These are phyloP conservation scores for Globisporangium parvum DNA, from an alignment of 352 stramenopile genomes.

Conservation along the genomic window DNA sequence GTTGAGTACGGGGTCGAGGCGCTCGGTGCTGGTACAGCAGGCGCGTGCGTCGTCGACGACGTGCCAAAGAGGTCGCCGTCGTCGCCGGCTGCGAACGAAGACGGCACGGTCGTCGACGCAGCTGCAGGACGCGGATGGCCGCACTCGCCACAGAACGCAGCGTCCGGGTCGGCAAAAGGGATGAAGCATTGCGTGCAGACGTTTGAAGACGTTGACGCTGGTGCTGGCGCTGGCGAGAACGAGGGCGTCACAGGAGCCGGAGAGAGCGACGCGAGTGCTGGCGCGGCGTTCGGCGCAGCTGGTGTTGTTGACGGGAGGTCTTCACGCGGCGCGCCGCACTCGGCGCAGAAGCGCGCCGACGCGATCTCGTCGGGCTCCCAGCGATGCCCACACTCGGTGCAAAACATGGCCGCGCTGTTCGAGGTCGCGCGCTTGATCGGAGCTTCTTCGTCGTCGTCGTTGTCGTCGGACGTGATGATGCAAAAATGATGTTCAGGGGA, in stretches of 20 bases:
- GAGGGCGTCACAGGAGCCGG: slow-evolving; percentile 14
- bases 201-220: not conserved
- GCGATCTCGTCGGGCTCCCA: slow-evolving; percentile 80
- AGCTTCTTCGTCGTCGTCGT: too few species aligned
- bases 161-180: slow-evolving; percentile 47
- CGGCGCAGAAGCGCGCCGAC: slow-evolving; percentile 73
- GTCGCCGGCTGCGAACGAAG: slow-evolving; percentile 16
- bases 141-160: slow-evolving; percentile 72
- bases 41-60: slow-evolving; percentile 21
- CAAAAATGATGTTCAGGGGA: too few species aligned
- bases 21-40: not conserved
- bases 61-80: slow-evolving; percentile 57
- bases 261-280: slow-evolving; percentile 10
- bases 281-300: not conserved
- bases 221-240: slow-evolving; percentile 8
- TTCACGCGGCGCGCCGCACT: slow-evolving; percentile 69
- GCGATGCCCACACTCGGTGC: slow-evolving; percentile 71
- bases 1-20: not conserved
- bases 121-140: slow-evolving; percentile 36
- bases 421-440: not conserved
- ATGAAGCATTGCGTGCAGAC: slow-evolving; percentile 41
- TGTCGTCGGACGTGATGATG: too few species aligned
- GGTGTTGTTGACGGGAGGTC: slow-evolving; percentile 27
- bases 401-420: slow-evolving; percentile 49
- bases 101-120: slow-evolving; percentile 5